Evolutionary conservation across 1,139 yeast species (phyloP).

Genomic region (Geotrichum cucujoidarum): DNA sequence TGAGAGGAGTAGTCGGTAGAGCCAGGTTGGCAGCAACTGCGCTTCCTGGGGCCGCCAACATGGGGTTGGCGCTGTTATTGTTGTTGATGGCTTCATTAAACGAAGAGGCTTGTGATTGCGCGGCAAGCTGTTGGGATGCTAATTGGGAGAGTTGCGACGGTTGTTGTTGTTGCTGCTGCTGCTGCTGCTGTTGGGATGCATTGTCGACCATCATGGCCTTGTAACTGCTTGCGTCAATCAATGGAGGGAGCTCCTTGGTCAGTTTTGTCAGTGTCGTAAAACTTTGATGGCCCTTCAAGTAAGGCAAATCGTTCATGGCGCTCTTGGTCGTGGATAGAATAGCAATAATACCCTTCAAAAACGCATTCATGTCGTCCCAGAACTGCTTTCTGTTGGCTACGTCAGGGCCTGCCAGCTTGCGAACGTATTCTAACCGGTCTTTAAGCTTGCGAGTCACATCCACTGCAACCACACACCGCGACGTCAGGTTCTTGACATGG

Average conservation of each 20-base stretch:
- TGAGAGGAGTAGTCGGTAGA: slow-evolving; percentile 36
- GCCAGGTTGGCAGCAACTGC: slow-evolving; percentile 8
- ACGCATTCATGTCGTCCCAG: slow-evolving; percentile 83
- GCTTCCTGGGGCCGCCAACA: neutral
- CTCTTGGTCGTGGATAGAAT: slow-evolving; percentile 79
- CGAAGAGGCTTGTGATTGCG: neutral
- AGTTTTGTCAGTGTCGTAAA: slow-evolving; percentile 79
- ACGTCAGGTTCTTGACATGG: slow-evolving; percentile 72
- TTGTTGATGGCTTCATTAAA: too few relatives aligned
- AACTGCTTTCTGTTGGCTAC: slow-evolving; percentile 57
- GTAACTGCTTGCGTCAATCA: slow-evolving; percentile 61
- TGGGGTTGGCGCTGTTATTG: neutral
- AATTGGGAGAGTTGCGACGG: too few relatives aligned
- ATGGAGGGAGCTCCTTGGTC: slow-evolving; percentile 82
- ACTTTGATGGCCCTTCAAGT: slow-evolving; percentile 72
- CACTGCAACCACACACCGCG: slow-evolving; percentile 73
- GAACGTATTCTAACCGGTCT: slow-evolving; percentile 43
- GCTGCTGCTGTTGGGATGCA: neutral
- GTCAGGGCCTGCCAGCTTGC: slow-evolving; percentile 23
- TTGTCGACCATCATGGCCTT: slow-evolving; percentile 29
- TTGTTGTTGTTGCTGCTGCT: slow-evolving; percentile 11
- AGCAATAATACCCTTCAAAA: slow-evolving; percentile 75
- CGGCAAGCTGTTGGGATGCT: neutral
- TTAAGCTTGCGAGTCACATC: slow-evolving; percentile 70
- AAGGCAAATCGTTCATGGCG: slow-evolving; percentile 75